These are phyloP conservation scores for Trichoderma simmonsii DNA, from an alignment of 2,329 filamentous ascomycete species.

Conservation along the genomic window DNA sequence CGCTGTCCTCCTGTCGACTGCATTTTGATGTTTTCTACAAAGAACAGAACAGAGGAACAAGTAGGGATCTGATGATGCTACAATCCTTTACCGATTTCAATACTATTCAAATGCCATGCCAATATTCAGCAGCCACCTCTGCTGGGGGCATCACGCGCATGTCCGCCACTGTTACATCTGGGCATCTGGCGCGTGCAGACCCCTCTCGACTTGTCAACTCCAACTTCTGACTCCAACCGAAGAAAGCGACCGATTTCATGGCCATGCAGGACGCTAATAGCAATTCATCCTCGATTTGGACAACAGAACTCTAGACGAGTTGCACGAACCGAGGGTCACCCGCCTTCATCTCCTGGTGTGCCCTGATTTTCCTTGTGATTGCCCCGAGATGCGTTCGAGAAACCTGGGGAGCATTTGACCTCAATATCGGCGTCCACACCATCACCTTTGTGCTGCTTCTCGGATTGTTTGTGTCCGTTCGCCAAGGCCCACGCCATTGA, in stretches of 20 bases:
- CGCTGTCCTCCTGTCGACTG: too few species aligned
- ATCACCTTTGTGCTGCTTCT: neutral
- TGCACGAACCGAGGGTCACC: slow-evolving; percentile 7
- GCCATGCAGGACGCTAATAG: neutral
- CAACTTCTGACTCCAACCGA: neutral
- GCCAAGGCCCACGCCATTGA: neutral
- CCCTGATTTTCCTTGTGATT: neutral
- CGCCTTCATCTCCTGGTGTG: neutral
- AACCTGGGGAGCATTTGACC: neutral
- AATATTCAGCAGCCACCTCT: neutral
- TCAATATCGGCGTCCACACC: neutral
- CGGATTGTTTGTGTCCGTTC: neutral
- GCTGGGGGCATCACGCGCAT: neutral
- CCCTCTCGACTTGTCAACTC: neutral
- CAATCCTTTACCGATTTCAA: neutral
- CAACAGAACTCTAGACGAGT: neutral
- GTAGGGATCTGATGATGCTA: neutral
- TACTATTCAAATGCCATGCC: neutral
- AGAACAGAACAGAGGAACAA: neutral
- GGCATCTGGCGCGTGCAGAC: neutral
- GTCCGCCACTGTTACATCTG: neutral
- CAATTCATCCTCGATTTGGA: neutral
- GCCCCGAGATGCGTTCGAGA: neutral
- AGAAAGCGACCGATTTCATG: neutral
- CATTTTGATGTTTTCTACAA: neutral